Base-by-base conservation (phyloP, 768 basidiomycete genomes). In the Amyloporia xantha region DNA sequence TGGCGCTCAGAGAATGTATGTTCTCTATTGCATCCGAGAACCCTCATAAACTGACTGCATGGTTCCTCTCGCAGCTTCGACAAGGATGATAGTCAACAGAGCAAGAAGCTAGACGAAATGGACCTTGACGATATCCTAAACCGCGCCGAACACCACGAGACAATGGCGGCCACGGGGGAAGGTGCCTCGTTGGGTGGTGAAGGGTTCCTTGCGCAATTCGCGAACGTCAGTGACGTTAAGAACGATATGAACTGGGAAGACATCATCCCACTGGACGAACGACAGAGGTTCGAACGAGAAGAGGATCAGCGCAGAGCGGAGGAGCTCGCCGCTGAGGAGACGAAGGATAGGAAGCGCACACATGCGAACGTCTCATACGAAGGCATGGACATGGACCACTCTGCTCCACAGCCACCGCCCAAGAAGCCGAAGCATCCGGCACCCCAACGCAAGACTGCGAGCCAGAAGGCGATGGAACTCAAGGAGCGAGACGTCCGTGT, bases 221-320 rank as follows among this genome's bases (percentile, higher is more conserved):
- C 95, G 19, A 85, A 84, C 43, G 91, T 98, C 56, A 96, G 92
- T 66, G 96, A 99, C 65, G 84, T 99, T 63, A 98, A 97, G 77
- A 91, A 93, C 63, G 95, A 98, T 69, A 92, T 95, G 82, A 91
- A 68, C 60, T 99, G 96, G 96, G 96, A 99, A 62, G 96, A 98
- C 53, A 98, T 99, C 66, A 98, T 99, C 58, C 96, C 96, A 15
- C 65, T 87, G 7, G 92, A 94, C 20, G 92, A 92, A 59, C 84
- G 96, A 5, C 82, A 85, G 65, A 83, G 80, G 63, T 80, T 85
- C 38, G 91, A 91, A 52, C 76, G 78, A 24, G 93, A 94, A 55
- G 85, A 91, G 51, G 84, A 85, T 52, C 76, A 84, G 50, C 74
- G 78, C 50, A 82, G 81, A 59, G 79, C 78, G 30, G 86, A 91